Evolutionary conservation across 169 alveolate genomes (phyloP), one percentile per base, ranked within the genome.

Genomic region (Plasmodium vinckei): DNA sequence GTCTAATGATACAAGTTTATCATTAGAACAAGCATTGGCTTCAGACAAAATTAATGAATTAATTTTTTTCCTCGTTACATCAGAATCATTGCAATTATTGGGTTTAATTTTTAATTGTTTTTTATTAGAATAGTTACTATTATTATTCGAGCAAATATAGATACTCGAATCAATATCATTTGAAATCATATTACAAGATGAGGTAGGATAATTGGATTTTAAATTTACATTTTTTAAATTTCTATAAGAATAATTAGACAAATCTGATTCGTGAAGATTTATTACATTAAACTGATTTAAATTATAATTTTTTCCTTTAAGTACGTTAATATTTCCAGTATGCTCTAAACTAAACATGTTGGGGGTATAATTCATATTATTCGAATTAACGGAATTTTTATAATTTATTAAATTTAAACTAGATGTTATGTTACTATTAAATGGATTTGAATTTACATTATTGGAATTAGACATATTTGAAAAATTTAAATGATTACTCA

Each of bases 391-490:
- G 9, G 72, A 46, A 39, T 75, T 75, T 33, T 33, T 33, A 49
- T 46, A 75, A 64, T 75, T 63, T 69, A 75, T 64, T 61, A 56
- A n/a, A 27, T 72, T 64, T 51, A 33, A 57, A n/a, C 56, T 57
- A 1, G 88, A 75, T 64, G 77, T 53, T 6, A 61, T 13, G 27
- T 61, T 75, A 25, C 88, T 75, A 64, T 61, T 75, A 63, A 46
- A 75, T 27, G 64, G 49, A 56, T 75, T 75, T 13, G 71, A 63
- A 56, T 75, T 65, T 9, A 64, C 17, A 44, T 75, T 75, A 64
- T 49, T 65, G 2, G 88, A 75, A 57, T 53, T 75, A 56, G 88
- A 75, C 51, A 64, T 6, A 25, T 75, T 75, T 6, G 88, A 65
- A 75, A 63, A 64, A 15, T 75, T 75, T 46, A 72, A 13, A 72